Base-by-base conservation (phyloP, 1,139 yeast species). In the Scheffersomyces quercinus region DNA sequence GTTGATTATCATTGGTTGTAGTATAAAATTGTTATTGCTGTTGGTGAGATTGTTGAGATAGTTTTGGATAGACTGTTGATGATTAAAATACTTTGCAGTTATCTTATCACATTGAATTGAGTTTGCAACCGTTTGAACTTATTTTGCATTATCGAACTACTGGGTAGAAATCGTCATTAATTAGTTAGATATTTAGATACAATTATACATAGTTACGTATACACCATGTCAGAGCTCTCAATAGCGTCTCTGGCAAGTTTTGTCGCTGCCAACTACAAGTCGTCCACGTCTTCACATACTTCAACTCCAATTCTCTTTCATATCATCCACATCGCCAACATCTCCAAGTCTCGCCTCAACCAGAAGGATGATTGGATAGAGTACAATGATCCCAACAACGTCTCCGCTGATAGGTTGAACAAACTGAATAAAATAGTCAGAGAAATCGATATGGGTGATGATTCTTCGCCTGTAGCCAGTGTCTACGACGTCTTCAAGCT, bases 341-440 rank as follows among this genome's bases (percentile, higher is more conserved):
- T 73, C 10, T 58, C 73, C 38, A 67, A 59, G 37, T 66, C 76
- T 4, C 59, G 59, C 31, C 54, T 69, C 28, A 56, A 61, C 38
- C 72, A 69, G 38, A 45, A 73, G 10, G 77, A 73, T 43, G 68
- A 68, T 35, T 73, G 79, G 78, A 60, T 54, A 42, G 66, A 63
- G 42, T 54, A 54, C 41, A 65, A 62, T 37, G 68, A 72, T 48
- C 78, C 78, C n/a, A 67, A 67, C 44, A 64, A 58, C 28, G 73
- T 66, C 3, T 64, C 72, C 1, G 76, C 67, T 3, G 79, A 74
- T 51, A 52, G 75, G 29, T 46, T 73, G 34, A 58, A 53, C 42
- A 58, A 54, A 40, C 44, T 56, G 3, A 42, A 50, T 43, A 49
- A 51, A 35, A 49, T 71, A 7, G 64, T 73, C 13, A 57, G 68